These are phyloP conservation scores for Leucoagaricus sp. DNA, from an alignment of 1,284 basidiomycete genomes.

Conservation along the genomic window DNA sequence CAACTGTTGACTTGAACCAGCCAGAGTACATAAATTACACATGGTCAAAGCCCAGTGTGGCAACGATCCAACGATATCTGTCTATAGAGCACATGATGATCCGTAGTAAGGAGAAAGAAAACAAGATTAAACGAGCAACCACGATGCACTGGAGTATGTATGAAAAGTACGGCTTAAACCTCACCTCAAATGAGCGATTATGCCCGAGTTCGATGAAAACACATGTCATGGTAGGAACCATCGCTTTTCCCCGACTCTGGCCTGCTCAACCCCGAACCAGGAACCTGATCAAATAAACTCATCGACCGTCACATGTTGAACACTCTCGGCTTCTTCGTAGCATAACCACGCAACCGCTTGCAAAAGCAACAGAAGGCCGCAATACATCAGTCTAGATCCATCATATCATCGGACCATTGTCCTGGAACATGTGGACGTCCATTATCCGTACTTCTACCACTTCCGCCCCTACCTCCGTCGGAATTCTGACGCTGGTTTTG, in stretches of 20 bases:
- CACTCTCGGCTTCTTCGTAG: too few relatives aligned
- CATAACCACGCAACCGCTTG: not conserved
- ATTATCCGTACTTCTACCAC: not conserved
- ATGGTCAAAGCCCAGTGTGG: too few relatives aligned
- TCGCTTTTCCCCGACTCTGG: too few relatives aligned
- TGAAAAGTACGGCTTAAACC: not conserved
- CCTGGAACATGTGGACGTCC: conserved; percentile 30
- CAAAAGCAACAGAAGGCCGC: not conserved
- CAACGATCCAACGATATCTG: not conserved
- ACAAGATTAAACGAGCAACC: not conserved
- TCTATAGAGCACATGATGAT: not conserved
- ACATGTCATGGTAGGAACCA: too few relatives aligned
- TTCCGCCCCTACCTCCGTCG: not conserved
- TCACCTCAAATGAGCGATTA: not conserved
- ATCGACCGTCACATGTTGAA: too few relatives aligned
- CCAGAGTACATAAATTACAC: not conserved
- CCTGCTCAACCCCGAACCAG: too few relatives aligned
- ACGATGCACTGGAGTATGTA: too few relatives aligned
- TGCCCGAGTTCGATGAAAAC: not conserved
- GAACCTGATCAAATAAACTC: not conserved
- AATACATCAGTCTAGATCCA: conserved; percentile 10
- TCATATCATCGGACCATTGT: conserved; percentile 37
- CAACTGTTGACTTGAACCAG: too few relatives aligned
- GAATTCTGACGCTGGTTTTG: conserved; percentile 26
- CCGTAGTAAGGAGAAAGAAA: not conserved